These are phyloP conservation scores for Quercus dentata DNA, from an alignment of 306 rosid genomes.

Conservation along the genomic window DNA sequence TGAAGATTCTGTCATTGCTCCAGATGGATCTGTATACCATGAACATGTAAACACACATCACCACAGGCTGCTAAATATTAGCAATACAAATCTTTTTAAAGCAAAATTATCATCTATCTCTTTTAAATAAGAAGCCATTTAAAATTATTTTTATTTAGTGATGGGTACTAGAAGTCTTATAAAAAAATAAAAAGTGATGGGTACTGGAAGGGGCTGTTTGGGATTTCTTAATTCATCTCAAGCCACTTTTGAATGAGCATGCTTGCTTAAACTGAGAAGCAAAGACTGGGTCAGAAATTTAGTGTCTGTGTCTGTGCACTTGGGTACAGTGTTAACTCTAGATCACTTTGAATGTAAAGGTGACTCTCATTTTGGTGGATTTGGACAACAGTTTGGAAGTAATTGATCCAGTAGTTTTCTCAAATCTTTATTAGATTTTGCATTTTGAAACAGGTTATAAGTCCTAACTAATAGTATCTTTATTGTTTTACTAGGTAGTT, in stretches of 20 bases:
- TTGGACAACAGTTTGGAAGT: background rate
- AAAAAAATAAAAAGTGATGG: too few relatives aligned
- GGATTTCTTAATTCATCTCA: background rate
- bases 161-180: background rate
- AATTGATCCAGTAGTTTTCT: background rate
- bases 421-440: conserved; percentile 5
- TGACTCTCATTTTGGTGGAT: background rate
- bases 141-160: background rate
- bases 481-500: background rate
- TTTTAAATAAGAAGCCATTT: background rate
- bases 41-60: conserved; percentile 53
- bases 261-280: background rate
- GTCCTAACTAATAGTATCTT: background rate
- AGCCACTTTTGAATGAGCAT: background rate
- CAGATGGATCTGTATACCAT: conserved; percentile 73
- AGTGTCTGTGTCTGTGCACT: background rate
- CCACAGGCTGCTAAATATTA: conserved; percentile 1
- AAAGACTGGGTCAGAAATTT: background rate
- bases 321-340: background rate
- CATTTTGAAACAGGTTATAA: background rate
- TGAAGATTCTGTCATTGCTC: conserved; percentile 67
- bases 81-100: background rate
- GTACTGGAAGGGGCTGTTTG: background rate
- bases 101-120: background rate
- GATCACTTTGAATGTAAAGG: background rate